These are phyloP conservation scores for Nephelium lappaceum DNA, from an alignment of 345 rosid genomes.

Conservation along the genomic window DNA sequence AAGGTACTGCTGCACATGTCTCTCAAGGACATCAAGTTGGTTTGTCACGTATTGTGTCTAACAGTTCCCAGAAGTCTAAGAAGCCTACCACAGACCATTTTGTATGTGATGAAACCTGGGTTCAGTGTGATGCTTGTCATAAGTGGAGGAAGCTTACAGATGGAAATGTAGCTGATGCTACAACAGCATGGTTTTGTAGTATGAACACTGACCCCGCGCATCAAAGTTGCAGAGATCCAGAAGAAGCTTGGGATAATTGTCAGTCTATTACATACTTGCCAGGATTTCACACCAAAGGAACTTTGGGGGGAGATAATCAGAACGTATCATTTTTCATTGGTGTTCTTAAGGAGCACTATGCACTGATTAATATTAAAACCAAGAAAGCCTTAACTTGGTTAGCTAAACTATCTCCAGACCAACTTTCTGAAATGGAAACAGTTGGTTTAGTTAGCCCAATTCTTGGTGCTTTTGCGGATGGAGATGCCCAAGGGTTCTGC, in stretches of 20 bases:
- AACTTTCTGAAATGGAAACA: slow-evolving; percentile 84
- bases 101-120: slow-evolving; percentile 65
- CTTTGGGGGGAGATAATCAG: slow-evolving; percentile 54
- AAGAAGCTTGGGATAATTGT: slow-evolving; percentile 71
- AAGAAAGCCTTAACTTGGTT: slow-evolving; percentile 84
- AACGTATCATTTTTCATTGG: slow-evolving; percentile 75
- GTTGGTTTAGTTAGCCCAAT: slow-evolving; percentile 72
- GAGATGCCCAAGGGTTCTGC: slow-evolving; percentile 46
- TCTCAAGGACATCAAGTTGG: slow-evolving; percentile 28
- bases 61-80: slow-evolving; percentile 33
- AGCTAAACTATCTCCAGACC: slow-evolving; percentile 62
- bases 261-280: slow-evolving; percentile 64
- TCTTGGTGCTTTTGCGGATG: slow-evolving; percentile 44
- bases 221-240: slow-evolving; percentile 74
- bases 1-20: not conserved
- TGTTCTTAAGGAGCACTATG: slow-evolving; percentile 70
- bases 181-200: slow-evolving; percentile 90
- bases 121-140: slow-evolving; percentile 89
- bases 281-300: slow-evolving; percentile 75
- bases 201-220: slow-evolving; percentile 69
- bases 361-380: slow-evolving; percentile 48
- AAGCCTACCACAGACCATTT: slow-evolving; percentile 35
- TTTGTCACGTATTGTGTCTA: slow-evolving; percentile 25
- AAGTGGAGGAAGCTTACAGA: slow-evolving; percentile 86
- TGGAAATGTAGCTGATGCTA: slow-evolving; percentile 42